Percentiles rank a stretch among this genome's conserved stretches.
phyloP scores from a whole-genome alignment of 352 stramenopile genomes.

The Globisporangium echinulatum region DNA sequence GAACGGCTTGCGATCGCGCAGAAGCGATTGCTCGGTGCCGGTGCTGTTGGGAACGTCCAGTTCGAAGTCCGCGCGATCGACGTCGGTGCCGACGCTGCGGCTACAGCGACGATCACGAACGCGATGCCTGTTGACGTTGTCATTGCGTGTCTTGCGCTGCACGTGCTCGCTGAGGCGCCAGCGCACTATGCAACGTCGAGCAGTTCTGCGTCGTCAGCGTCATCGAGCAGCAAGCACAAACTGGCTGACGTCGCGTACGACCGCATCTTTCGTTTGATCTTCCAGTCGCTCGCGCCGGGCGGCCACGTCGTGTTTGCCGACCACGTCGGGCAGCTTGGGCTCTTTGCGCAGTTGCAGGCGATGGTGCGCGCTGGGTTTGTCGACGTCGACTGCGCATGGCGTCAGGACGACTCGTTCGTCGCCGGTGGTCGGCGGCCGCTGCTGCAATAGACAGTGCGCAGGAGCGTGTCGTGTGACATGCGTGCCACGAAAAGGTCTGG shows the following conservation, averaged over 20 bases:
- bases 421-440: slow-evolving; percentile 41
- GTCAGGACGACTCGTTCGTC: slow-evolving; percentile 71
- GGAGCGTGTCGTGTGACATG: not conserved
- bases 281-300: slow-evolving; percentile 41
- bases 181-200: slow-evolving; percentile 30
- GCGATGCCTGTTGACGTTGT: slow-evolving; percentile 44
- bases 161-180: slow-evolving; percentile 53
- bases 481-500: no score
- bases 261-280: slow-evolving; percentile 47
- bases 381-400: slow-evolving; percentile 73
- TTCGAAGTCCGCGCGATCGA: slow-evolving; percentile 19
- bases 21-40: slow-evolving; percentile 23
- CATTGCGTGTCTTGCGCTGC: slow-evolving; percentile 54
- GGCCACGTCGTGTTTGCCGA: slow-evolving; percentile 67
- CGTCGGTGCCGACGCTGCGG: not conserved
- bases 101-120: slow-evolving; percentile 13
- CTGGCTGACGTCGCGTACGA: slow-evolving; percentile 31
- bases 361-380: slow-evolving; percentile 55
- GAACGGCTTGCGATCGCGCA: slow-evolving; percentile 50
- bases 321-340: slow-evolving; percentile 57
- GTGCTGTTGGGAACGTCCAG: slow-evolving; percentile 13
- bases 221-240: not conserved
- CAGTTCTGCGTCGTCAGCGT: not conserved
- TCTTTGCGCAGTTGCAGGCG: slow-evolving; percentile 59
- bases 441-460: not conserved